Conservation (phyloP, 2,329 filamentous ascomycete genomes). For the Hypoxylon sp. region DNA sequence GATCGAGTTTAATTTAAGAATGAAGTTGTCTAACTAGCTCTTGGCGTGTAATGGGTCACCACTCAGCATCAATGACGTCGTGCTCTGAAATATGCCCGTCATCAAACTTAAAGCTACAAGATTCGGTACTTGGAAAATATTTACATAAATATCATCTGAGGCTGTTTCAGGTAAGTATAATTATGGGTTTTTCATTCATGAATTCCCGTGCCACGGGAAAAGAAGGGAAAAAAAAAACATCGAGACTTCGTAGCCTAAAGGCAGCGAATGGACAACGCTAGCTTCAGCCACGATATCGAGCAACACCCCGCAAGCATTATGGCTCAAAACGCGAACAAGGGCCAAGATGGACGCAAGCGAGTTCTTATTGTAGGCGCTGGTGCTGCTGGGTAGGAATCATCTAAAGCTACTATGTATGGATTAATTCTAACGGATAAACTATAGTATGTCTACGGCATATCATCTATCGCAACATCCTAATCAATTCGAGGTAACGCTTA, state of each 20-base stretch:
- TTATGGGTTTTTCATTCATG: background rate
- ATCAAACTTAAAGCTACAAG: constrained; percentile 12
- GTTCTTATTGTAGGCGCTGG: constrained; percentile 61
- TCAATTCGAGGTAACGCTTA: constrained; percentile 72
- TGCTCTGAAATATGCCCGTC: constrained; percentile 21
- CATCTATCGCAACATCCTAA: constrained; percentile 72
- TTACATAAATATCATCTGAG: background rate
- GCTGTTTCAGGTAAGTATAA: background rate
- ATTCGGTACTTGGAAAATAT: background rate
- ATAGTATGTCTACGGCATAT: constrained; percentile 69
- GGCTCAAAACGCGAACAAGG: constrained; percentile 44
- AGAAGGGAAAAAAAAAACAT: background rate
- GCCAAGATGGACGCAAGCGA: constrained; percentile 50
- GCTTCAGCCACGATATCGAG: constrained; percentile 46
- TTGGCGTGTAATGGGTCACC: constrained; percentile 6
- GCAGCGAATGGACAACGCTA: constrained; percentile 28
- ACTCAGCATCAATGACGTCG: constrained; percentile 35
- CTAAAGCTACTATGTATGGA: background rate
- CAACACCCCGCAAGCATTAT: constrained; percentile 42
- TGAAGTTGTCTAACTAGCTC: constrained; percentile 1
- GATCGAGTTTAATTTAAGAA: background rate
- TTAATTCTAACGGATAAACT: background rate
- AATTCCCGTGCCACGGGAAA: background rate
- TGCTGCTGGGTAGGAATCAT: constrained; percentile 56
- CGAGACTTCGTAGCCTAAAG: background rate